A percentile compares a stretch with the other conserved stretches of the same genome.
These are phyloP conservation scores for Arabis alpina DNA, from an alignment of 345 rosid species.

Conservation along the genomic window DNA sequence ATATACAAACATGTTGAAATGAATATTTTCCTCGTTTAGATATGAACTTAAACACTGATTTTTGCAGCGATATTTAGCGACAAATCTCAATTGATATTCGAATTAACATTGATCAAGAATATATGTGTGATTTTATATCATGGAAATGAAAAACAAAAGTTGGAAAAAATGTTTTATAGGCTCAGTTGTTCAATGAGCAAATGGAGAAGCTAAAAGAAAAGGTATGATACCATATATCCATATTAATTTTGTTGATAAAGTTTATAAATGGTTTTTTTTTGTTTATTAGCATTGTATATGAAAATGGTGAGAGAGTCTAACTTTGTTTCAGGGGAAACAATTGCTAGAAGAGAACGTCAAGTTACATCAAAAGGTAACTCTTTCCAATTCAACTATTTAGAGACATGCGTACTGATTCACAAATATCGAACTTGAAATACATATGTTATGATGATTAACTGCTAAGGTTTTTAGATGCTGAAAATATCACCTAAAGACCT, in stretches of 20 bases:
- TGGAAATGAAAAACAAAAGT: neutral
- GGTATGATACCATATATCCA: slow-evolving; percentile 43
- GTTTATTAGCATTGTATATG: slow-evolving; percentile 4
- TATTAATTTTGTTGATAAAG: neutral
- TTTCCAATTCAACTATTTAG: neutral
- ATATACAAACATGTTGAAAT: slow-evolving; percentile 3
- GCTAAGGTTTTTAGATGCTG: neutral
- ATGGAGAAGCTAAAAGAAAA: slow-evolving; percentile 52
- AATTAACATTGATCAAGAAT: neutral
- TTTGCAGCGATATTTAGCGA: neutral
- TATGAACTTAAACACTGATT: neutral
- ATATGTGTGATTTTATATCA: neutral
- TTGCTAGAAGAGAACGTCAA: slow-evolving; percentile 36
- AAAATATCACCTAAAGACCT: neutral
- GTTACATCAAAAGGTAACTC: slow-evolving; percentile 39
- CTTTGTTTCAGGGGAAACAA: slow-evolving; percentile 41
- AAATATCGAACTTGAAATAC: neutral
- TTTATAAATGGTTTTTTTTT: neutral
- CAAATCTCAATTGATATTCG: neutral
- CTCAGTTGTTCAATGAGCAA: slow-evolving; percentile 53
- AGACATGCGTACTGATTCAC: neutral
- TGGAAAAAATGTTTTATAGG: slow-evolving; percentile 46
- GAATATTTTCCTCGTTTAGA: neutral
- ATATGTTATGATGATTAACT: neutral
- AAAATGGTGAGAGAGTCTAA: slow-evolving; percentile 15